Conservation (phyloP, 2,329 filamentous ascomycete genomes). For the Knoxdaviesia capensis region DNA sequence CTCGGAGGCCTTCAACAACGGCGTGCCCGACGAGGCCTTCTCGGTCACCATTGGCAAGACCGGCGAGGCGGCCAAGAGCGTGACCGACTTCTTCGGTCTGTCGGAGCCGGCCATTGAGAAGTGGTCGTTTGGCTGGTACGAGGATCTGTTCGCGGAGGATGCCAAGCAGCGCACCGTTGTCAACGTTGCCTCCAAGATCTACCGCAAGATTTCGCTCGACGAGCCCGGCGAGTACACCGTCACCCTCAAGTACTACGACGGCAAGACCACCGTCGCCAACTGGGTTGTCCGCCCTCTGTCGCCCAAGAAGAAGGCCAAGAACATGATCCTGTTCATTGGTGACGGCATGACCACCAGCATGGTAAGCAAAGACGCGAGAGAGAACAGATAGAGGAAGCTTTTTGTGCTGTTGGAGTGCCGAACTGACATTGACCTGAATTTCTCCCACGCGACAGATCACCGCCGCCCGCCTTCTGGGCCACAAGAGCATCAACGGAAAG, state of each 20-base stretch:
- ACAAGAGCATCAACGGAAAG: slow-evolving; percentile 69
- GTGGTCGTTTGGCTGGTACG: slow-evolving; percentile 73
- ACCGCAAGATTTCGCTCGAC: slow-evolving; percentile 54
- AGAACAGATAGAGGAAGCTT: neutral
- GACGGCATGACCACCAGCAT: slow-evolving; percentile 55
- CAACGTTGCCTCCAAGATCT: slow-evolving; percentile 63
- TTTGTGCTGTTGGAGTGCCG: neutral
- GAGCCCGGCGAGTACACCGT: slow-evolving; percentile 66
- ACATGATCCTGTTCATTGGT: slow-evolving; percentile 71
- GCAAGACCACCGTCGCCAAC: slow-evolving; percentile 48
- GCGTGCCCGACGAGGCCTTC: slow-evolving; percentile 54
- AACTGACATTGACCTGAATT: neutral
- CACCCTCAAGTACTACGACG: slow-evolving; percentile 55
- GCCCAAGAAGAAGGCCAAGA: slow-evolving; percentile 57
- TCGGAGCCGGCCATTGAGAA: slow-evolving; percentile 53
- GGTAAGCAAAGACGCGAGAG: slow-evolving; percentile 12
- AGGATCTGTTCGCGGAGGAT: slow-evolving; percentile 64
- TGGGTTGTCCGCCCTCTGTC: slow-evolving; percentile 59
- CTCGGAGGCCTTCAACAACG: slow-evolving; percentile 51
- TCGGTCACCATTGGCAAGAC: slow-evolving; percentile 54
- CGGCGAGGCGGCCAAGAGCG: slow-evolving; percentile 28
- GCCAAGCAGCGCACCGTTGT: slow-evolving; percentile 49
- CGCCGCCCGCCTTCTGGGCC: slow-evolving; percentile 60
- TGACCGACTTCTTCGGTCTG: slow-evolving; percentile 47
- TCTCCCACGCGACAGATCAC: slow-evolving; percentile 26